Percentiles rank a stretch among this genome's conserved stretches.
Conservation (phyloP, 345 rosid genomes). For the Ailanthus altissimus region DNA sequence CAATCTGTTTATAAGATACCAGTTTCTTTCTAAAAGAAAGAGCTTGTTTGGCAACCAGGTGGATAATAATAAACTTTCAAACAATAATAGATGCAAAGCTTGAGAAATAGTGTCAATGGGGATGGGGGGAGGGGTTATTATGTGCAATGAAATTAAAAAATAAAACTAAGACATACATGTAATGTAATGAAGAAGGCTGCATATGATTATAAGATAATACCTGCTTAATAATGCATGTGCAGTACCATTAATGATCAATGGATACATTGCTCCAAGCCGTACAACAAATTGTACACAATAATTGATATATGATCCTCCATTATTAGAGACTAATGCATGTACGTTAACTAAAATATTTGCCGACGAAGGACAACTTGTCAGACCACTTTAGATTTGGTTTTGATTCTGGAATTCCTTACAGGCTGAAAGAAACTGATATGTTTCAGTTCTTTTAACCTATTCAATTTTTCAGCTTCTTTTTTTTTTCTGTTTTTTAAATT, state of each 20-base stretch:
- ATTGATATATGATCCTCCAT: not conserved
- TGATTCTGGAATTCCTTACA: not conserved
- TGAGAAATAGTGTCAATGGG: too few species aligned
- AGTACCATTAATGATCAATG: not conserved
- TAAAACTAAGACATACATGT: not conserved
- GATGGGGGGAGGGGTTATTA: too few species aligned
- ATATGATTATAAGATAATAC: not conserved
- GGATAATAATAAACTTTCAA: too few species aligned
- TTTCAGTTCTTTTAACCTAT: not conserved
- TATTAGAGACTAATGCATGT: not conserved
- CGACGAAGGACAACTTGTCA: not conserved
- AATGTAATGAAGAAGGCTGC: not conserved
- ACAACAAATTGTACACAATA: constrained; percentile 9
- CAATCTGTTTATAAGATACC: too few species aligned
- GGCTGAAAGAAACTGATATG: not conserved
- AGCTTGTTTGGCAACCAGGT: too few species aligned
- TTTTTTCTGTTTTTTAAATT: not conserved
- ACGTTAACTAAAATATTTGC: not conserved
- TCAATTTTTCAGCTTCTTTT: not conserved
- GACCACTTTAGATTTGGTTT: constrained; percentile 1
- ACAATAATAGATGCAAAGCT: too few species aligned
- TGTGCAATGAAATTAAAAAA: not conserved
- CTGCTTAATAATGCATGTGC: not conserved
- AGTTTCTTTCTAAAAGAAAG: too few species aligned
- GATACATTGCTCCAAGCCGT: not conserved